Base-by-base conservation (phyloP, 2,329 filamentous ascomycete species). In the Fusarium nisikadoi region DNA sequence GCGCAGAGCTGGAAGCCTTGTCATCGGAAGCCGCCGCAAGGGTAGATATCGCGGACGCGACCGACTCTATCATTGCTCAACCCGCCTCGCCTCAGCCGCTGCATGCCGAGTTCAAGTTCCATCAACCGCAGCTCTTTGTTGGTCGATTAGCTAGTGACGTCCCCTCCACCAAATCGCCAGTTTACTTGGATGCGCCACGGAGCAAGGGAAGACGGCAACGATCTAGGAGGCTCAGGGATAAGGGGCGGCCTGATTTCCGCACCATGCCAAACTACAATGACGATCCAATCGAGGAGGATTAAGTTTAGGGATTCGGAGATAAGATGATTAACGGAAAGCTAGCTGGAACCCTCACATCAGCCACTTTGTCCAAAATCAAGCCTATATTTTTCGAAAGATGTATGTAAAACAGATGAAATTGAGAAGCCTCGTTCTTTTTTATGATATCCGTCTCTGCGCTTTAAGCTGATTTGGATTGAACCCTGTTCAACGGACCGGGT, bases 241-340 rank as follows among this genome's bases (percentile, higher is more conserved):
- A 63, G n/a, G 71, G 68, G 35, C 75, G 80, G 52, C 80, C 79
- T 23, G 77, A 81, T 58, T 79, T 82, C 60, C 76, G 80, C 55
- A 61, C 77, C 23, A 71, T 81, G 70, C 80, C 80, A 19, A 71
- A 79, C 62, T 76, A 79, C 56, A 68, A 79, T 19, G 78, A 70
- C 23, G 80, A 82, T 62, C 79, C 80, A 47, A 81, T 82, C 55
- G 80, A 81, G 36, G 78, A 74, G 47, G 67, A 66, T 43, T 71
- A 8, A 38, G 19, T 27, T 53, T 53, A 47, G 33, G 41, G 54
- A n/a, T 29, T 63, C 38, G 70, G 58, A 53, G 39, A 63, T 64
- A 59, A 47, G 36, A 39, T 29, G 33, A 25, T 39, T n/a, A 29
- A 53, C 25, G 46, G 29, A 23, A 49, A 27, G 33, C 20, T 35